Evolutionary conservation across 2,329 filamentous ascomycete species (phyloP), one percentile per base, ranked within the genome.

Genomic region (Penicillium sp.): DNA sequence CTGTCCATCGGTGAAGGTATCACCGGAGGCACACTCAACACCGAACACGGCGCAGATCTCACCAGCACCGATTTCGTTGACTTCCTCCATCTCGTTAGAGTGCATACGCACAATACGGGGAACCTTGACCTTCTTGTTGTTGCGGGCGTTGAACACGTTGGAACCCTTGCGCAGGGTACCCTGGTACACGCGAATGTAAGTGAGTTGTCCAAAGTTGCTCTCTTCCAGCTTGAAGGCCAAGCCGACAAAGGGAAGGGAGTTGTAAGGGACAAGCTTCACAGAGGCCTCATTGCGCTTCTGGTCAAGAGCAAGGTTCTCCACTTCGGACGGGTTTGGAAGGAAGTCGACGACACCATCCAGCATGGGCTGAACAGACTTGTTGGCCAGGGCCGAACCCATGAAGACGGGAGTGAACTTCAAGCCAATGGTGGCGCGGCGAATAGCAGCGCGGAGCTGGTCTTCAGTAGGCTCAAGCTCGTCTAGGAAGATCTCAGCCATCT

Each of bases 41-140:
- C 95, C 95, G 74, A 99, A 99, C 61, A 99, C 95, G 63, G 95
- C 95, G 75, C 95, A 99, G 66, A 99, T 99, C 79, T 99, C 95
- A 78, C 95, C 95, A 57, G 95, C 94, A 55, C 93, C 92, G 65
- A 99, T 90, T 77, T 97, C 93, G 58, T 81, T 83, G 33, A 97
- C 92, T 74, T 99, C 95, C 78, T 99, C 95, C 94, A 99, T 97
- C 75, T 99, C 95, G 75, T 98, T 97, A 49, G 93, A 97, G 83
- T 99, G 95, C 95, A 99, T 99, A 65, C 95, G 92, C 64, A 99
- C 95, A 71, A 99, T 98, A 74, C 94, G 91, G 22, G 95, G 95
- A 60, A 99, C 89, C 79, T 96, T 93, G 75, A 99, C 90, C 83
- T 94, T 97, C 85, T 97, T 97, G 78, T 94, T 91, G 66, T 87